Evolutionary conservation across 306 rosid species (phyloP).

Genomic region (Crataegus laevigata): DNA sequence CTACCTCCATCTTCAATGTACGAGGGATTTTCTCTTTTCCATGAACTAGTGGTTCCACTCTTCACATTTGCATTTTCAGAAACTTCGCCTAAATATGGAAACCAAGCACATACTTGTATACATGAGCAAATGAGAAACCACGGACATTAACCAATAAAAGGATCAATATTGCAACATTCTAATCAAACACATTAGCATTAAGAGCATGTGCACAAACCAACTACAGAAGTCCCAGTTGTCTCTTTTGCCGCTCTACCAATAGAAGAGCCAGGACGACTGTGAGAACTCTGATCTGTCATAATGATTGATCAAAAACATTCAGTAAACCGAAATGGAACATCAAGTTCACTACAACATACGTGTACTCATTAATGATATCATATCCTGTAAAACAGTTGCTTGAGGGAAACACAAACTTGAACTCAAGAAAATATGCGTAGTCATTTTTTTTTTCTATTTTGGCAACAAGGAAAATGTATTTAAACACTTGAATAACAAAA

Average conservation of each 20-base stretch:
- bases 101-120: not conserved
- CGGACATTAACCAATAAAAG: constrained; percentile 14
- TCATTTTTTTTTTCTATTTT: not conserved
- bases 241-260: constrained; percentile 40
- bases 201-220: constrained; percentile 37
- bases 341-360: constrained; percentile 4
- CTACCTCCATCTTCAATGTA: constrained; percentile 57
- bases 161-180: constrained; percentile 4
- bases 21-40: constrained; percentile 55
- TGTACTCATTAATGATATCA: not conserved
- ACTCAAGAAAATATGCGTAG: not conserved
- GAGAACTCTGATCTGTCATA: constrained; percentile 47
- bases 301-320: constrained; percentile 19
- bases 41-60: constrained; percentile 38
- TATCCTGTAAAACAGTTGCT: not conserved
- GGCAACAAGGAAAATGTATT: not conserved
- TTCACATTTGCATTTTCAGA: constrained; percentile 33
- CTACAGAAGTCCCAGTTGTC: constrained; percentile 34
- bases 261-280: constrained; percentile 50
- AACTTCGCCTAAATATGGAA: constrained; percentile 47
- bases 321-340: constrained; percentile 4
- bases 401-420: not conserved
- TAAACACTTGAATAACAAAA: not conserved
- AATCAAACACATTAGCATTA: constrained; percentile 3
- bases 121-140: not conserved